phyloP scores from a whole-genome alignment of 306 rosid species.

The Corylus americana region DNA sequence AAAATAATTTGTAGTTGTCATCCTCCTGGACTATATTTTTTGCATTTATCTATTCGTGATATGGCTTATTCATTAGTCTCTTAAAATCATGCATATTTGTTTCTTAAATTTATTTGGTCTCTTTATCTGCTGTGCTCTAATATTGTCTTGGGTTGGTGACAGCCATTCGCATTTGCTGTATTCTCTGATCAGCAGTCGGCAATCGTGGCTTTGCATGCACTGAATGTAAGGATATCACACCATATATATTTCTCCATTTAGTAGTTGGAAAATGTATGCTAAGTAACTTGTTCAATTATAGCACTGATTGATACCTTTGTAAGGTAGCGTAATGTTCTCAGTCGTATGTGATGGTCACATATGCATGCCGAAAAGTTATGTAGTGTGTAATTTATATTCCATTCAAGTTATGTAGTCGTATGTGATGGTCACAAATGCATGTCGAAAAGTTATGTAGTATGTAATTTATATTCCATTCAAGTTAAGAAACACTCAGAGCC shows the following conservation, averaged over 20 bases:
- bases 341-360: background rate
- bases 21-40: background rate
- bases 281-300: background rate
- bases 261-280: slow-evolving; percentile 4
- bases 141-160: slow-evolving; percentile 18
- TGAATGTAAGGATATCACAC: slow-evolving; percentile 59
- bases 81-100: background rate
- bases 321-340: background rate
- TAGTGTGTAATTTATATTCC: background rate
- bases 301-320: slow-evolving; percentile 3
- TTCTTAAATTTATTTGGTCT: background rate
- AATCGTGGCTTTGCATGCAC: slow-evolving; percentile 73
- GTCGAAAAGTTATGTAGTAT: background rate
- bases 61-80: background rate
- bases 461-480: background rate
- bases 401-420: background rate
- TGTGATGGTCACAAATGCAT: background rate
- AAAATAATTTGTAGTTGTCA: background rate
- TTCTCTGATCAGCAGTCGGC: slow-evolving; percentile 84
- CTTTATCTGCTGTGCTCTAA: slow-evolving; percentile 5
- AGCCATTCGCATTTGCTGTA: slow-evolving; percentile 97
- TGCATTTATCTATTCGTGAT: background rate
- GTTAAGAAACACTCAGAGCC: background rate
- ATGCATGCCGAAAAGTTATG: slow-evolving; percentile 1
- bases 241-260: background rate